These are phyloP conservation scores for Marchantia polymorpha DNA, from an alignment of 225 moss, liverwort and hornwort species.

Conservation along the genomic window DNA sequence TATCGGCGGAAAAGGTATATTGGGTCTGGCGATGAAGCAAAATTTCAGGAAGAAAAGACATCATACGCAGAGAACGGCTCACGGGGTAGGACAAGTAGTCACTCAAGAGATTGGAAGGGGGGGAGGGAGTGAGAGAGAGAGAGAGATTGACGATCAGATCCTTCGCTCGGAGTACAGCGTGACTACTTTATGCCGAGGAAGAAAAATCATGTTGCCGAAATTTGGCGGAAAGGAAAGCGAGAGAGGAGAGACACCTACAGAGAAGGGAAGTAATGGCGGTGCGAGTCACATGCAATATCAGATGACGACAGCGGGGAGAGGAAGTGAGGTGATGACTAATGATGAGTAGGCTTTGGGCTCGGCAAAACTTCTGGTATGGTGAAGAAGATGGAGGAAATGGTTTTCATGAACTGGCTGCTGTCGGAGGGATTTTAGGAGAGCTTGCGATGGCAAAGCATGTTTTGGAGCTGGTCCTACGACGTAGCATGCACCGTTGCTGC, in stretches of 20 bases:
- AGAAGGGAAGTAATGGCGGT: not conserved
- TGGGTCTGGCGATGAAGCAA: not conserved
- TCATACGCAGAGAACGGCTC: not conserved
- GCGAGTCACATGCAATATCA: conserved; percentile 8
- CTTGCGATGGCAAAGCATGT: conserved; percentile 2
- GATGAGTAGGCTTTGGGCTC: conserved; percentile 1
- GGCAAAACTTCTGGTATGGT: not conserved
- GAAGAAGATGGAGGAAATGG: not conserved
- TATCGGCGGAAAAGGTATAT: not conserved
- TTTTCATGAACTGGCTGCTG: conserved; percentile 12
- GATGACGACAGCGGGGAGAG: conserved; percentile 5
- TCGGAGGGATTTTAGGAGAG: not conserved
- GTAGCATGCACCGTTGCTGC: not conserved
- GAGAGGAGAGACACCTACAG: not conserved
- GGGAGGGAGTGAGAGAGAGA: not conserved
- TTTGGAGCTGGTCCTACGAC: not conserved
- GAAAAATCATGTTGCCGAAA: not conserved
- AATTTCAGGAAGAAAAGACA: not conserved
- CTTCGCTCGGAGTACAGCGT: not conserved
- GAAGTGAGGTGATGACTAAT: not conserved
- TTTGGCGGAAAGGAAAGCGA: not conserved
- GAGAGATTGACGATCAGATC: not conserved
- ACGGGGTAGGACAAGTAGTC: not conserved
- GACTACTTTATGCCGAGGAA: not conserved
- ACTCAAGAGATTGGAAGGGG: not conserved